These are phyloP conservation scores for Aspergillus heteromorphus DNA, from an alignment of 495 filamentous ascomycete genomes.

Conservation along the genomic window DNA sequence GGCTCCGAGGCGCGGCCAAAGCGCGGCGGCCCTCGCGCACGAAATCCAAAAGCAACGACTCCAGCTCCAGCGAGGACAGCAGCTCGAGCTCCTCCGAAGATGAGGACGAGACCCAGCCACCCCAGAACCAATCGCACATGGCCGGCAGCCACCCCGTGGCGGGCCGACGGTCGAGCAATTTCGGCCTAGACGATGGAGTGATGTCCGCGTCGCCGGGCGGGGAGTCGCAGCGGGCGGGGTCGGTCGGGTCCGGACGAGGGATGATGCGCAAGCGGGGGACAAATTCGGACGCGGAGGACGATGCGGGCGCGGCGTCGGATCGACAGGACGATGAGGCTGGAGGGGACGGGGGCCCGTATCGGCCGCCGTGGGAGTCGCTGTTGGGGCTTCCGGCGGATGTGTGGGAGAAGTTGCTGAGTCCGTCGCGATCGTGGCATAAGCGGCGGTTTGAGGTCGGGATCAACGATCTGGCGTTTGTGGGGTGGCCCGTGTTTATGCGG, in stretches of 20 bases:
- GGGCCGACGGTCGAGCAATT: slow-evolving; percentile 33
- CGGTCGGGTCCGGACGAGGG: slow-evolving; percentile 37
- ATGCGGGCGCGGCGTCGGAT: slow-evolving; percentile 35
- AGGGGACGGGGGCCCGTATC: slow-evolving; percentile 26
- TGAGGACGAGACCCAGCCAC: slow-evolving; percentile 35
- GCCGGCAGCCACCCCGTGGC: slow-evolving; percentile 17
- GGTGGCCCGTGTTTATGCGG: slow-evolving; percentile 80
- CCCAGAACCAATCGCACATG: slow-evolving; percentile 11
- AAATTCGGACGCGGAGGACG: slow-evolving; percentile 41
- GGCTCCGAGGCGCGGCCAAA: slow-evolving; percentile 29
- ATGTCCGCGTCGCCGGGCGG: slow-evolving; percentile 27
- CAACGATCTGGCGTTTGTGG: slow-evolving; percentile 78
- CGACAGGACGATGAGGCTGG: slow-evolving; percentile 49
- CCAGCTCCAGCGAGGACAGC: slow-evolving; percentile 44
- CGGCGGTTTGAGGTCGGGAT: slow-evolving; percentile 80
- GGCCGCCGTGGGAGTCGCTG: slow-evolving; percentile 71
- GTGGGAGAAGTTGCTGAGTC: slow-evolving; percentile 79
- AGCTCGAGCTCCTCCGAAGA: slow-evolving; percentile 46
- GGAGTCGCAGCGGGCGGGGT: slow-evolving; percentile 36
- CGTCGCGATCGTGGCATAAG: slow-evolving; percentile 75
- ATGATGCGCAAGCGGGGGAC: slow-evolving; percentile 27
- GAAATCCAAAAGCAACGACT: slow-evolving; percentile 34
- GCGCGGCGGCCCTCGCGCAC: slow-evolving; percentile 31
- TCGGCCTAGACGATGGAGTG: slow-evolving; percentile 31
- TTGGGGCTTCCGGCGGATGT: slow-evolving; percentile 70